These are phyloP conservation scores for Aspergillus sp. DNA, from an alignment of 2,329 filamentous ascomycete genomes.

Conservation along the genomic window DNA sequence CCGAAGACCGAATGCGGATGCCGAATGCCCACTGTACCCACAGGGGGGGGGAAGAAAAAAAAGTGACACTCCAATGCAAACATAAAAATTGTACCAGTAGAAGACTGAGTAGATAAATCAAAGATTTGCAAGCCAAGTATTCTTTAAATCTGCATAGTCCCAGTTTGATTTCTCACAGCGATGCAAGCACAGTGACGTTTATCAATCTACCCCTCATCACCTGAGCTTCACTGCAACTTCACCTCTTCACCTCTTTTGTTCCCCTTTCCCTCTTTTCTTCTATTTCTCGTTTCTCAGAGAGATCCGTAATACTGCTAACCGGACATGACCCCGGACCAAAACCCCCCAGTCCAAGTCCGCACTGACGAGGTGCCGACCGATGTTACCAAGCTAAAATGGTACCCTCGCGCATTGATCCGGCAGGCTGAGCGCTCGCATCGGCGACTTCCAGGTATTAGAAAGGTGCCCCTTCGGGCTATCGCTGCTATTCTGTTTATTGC, in stretches of 20 bases:
- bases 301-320: neutral
- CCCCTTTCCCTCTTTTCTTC: neutral
- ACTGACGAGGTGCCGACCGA: neutral
- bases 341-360: neutral
- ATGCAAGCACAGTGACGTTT: neutral
- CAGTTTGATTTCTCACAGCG: too few species aligned
- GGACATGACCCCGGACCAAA: neutral
- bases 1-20: too few species aligned
- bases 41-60: too few species aligned
- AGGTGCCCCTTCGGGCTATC: conserved; percentile 51
- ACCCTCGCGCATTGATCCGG: conserved; percentile 23
- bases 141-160: too few species aligned
- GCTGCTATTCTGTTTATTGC: conserved; percentile 51
- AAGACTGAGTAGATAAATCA: too few species aligned
- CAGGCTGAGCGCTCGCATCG: conserved; percentile 43
- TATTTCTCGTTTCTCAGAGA: neutral
- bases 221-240: neutral
- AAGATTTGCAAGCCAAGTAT: too few species aligned
- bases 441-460: conserved; percentile 49
- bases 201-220: neutral
- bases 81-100: too few species aligned
- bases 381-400: conserved; percentile 20
- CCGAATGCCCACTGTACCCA: too few species aligned
- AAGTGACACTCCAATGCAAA: too few species aligned
- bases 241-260: neutral